Evolutionary conservation across 1,284 basidiomycete species (phyloP).

Genomic region (Athelia psychrophila): DNA sequence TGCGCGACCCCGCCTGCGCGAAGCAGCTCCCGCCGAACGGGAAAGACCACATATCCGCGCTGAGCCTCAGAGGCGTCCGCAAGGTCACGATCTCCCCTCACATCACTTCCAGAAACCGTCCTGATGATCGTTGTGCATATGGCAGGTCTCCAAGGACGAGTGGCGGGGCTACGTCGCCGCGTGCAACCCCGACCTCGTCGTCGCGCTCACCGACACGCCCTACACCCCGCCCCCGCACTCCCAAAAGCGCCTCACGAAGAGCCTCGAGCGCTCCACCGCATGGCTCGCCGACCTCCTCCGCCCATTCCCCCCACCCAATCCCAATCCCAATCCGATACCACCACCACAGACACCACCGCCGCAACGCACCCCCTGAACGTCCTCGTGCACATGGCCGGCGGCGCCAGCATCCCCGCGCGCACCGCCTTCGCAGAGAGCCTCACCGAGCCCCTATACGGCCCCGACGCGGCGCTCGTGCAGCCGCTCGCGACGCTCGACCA

Average conservation of each 20-base stretch:
- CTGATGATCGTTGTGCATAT: not conserved
- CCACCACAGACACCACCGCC: not conserved
- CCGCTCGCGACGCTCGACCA: constrained; percentile 60
- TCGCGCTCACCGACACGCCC: constrained; percentile 70
- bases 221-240: constrained; percentile 61
- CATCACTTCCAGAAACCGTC: not conserved
- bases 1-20: constrained; percentile 63
- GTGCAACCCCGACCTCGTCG: constrained; percentile 66
- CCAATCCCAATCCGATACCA: constrained; percentile 1
- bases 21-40: constrained; percentile 70
- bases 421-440: constrained; percentile 60
- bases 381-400: constrained; percentile 69
- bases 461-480: constrained; percentile 50
- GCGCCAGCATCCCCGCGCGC: constrained; percentile 52
- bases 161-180: constrained; percentile 51
- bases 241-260: constrained; percentile 73
- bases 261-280: constrained; percentile 58
- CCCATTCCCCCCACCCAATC: constrained; percentile 11
- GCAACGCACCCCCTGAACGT: constrained; percentile 36
- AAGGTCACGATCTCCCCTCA: constrained; percentile 41
- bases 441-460: constrained; percentile 50
- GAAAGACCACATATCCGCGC: constrained; percentile 49
- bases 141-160: constrained; percentile 52
- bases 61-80: constrained; percentile 66
- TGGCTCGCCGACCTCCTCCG: constrained; percentile 60